These are phyloP conservation scores for Zygosaccharomyces bisporus DNA, from an alignment of 805 yeast genomes.

Conservation along the genomic window DNA sequence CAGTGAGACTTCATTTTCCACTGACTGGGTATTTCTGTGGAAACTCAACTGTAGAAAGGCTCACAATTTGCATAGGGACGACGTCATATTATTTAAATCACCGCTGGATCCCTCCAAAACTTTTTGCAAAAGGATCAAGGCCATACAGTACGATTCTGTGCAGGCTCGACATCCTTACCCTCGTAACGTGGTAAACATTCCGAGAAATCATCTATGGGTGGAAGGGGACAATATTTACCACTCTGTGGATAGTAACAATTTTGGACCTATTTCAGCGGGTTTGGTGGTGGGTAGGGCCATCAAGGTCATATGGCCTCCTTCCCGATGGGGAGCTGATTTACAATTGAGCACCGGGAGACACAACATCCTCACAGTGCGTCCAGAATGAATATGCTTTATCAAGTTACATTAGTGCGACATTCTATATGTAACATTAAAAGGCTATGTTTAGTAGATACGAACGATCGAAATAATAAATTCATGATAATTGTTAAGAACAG, in stretches of 20 bases:
- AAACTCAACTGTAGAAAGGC: slow-evolving; percentile 54
- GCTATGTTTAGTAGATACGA: background rate
- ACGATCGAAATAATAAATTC: slow-evolving; percentile 1
- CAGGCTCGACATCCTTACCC: slow-evolving; percentile 62
- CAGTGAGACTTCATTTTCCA: slow-evolving; percentile 40
- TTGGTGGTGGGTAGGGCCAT: slow-evolving; percentile 74
- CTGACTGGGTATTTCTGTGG: slow-evolving; percentile 66
- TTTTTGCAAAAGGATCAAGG: slow-evolving; percentile 79
- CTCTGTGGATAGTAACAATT: slow-evolving; percentile 79
- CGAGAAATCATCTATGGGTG: slow-evolving; percentile 85
- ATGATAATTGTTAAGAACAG: slow-evolving; percentile 1
- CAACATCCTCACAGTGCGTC: slow-evolving; percentile 11
- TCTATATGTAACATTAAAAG: background rate
- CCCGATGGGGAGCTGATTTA: slow-evolving; percentile 44
- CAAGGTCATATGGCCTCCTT: slow-evolving; percentile 65
- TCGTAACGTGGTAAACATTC: slow-evolving; percentile 54
- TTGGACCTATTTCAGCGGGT: slow-evolving; percentile 85
- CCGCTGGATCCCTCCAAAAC: slow-evolving; percentile 75
- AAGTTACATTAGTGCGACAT: background rate
- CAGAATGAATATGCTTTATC: slow-evolving; percentile 5
- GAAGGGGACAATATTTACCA: slow-evolving; percentile 86
- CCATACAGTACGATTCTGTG: slow-evolving; percentile 66
- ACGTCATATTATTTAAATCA: slow-evolving; percentile 71
- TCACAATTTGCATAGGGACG: slow-evolving; percentile 52
- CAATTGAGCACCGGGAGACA: slow-evolving; percentile 25